Evolutionary conservation across 176 grass and related monocot genomes (phyloP).

Genomic region (Triticum dicoccoides): DNA sequence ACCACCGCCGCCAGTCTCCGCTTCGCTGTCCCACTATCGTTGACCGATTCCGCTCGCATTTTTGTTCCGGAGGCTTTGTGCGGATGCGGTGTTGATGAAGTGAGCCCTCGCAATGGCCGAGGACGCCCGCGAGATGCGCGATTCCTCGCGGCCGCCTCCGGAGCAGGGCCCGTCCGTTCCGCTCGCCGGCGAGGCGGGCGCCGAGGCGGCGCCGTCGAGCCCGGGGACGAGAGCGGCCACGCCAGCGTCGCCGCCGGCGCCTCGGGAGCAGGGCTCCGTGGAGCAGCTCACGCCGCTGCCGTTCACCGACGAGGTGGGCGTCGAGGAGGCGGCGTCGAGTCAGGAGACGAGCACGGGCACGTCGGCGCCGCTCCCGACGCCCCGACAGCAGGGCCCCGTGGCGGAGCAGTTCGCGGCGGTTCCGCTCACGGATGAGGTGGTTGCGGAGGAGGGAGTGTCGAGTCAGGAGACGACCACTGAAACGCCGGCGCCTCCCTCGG

Average conservation of each 20-base stretch:
- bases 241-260: slow-evolving; percentile 8
- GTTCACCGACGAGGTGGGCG: slow-evolving; percentile 9
- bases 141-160: slow-evolving; percentile 24
- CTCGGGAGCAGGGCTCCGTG: slow-evolving; percentile 6
- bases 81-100: slow-evolving; percentile 36
- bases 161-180: slow-evolving; percentile 19
- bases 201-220: not conserved
- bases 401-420: slow-evolving; percentile 15
- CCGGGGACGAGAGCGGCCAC: slow-evolving; percentile 8
- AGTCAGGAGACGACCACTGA: not conserved
- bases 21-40: slow-evolving; percentile 47
- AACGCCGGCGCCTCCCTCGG: not conserved
- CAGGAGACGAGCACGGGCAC: slow-evolving; percentile 27
- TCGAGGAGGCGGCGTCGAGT: slow-evolving; percentile 1
- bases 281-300: slow-evolving; percentile 14
- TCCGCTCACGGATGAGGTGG: slow-evolving; percentile 11
- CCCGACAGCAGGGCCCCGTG: not conserved
- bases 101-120: slow-evolving; percentile 67
- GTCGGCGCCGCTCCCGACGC: not conserved
- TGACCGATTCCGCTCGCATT: slow-evolving; percentile 56
- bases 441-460: not conserved
- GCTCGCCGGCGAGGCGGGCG: slow-evolving; percentile 12
- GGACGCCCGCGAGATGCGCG: slow-evolving; percentile 34
- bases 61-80: slow-evolving; percentile 1
- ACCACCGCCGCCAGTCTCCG: not conserved